Percentiles rank a stretch among this genome's conserved stretches.
These are phyloP conservation scores for Zychaea mexicana DNA, from an alignment of 371 early-diverging fungal species.

Conservation along the genomic window DNA sequence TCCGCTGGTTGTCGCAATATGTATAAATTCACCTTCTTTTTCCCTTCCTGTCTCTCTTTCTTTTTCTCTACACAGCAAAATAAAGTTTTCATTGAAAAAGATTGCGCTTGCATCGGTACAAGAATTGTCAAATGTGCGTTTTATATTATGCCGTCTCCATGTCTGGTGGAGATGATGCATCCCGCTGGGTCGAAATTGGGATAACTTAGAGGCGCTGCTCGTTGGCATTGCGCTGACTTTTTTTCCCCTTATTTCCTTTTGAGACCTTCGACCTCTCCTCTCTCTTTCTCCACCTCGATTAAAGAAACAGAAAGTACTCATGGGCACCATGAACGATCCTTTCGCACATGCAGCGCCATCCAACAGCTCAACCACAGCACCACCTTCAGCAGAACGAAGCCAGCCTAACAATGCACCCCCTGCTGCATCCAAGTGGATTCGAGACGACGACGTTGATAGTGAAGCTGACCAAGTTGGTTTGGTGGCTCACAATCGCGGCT, in stretches of 20 bases:
- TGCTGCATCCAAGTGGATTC: conserved; percentile 13
- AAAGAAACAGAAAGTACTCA: not conserved
- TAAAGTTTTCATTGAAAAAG: too few species aligned
- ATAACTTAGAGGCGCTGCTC: too few species aligned
- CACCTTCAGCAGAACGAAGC: not conserved
- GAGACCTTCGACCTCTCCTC: not conserved
- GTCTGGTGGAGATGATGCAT: too few species aligned
- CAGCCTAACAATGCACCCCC: not conserved
- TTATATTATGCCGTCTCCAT: too few species aligned
- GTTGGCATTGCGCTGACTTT: too few species aligned
- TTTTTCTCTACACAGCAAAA: not conserved
- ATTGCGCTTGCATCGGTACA: not conserved
- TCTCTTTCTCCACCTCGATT: not conserved
- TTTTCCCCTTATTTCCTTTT: not conserved
- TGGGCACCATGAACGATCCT: not conserved
- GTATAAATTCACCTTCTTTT: conserved; percentile 51
- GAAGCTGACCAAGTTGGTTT: conserved; percentile 36
- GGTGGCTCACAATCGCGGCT: conserved; percentile 56
- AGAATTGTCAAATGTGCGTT: not conserved
- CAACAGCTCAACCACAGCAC: not conserved
- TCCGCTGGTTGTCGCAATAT: conserved; percentile 92
- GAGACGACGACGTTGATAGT: conserved; percentile 17
- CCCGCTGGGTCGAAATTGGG: too few species aligned
- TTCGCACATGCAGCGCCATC: not conserved
- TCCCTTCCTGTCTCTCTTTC: not conserved